phyloP scores from a whole-genome alignment of 306 rosid genomes.

The Macrotyloma uniflorum region DNA sequence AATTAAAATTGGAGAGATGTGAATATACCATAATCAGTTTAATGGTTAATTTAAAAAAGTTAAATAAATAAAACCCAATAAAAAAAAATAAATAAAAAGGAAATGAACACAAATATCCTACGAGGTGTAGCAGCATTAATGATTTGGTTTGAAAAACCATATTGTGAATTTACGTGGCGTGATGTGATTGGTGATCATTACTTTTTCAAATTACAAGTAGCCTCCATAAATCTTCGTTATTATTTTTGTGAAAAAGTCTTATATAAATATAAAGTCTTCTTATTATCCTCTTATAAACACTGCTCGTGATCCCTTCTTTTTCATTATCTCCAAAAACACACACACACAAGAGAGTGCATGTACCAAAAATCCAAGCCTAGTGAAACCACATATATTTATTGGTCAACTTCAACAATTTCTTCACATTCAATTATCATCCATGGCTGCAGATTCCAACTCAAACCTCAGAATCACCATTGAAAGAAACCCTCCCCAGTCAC shows the following conservation, averaged over 20 bases:
- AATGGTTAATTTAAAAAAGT: too few species aligned
- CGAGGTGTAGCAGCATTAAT: neutral
- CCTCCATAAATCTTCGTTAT: neutral
- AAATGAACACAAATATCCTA: neutral
- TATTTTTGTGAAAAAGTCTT: slow-evolving; percentile 9
- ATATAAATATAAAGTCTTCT: slow-evolving; percentile 27
- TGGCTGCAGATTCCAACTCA: slow-evolving; percentile 69
- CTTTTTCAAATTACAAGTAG: slow-evolving; percentile 7
- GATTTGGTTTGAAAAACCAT: neutral
- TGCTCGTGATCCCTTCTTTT: slow-evolving; percentile 45
- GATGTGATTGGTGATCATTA: slow-evolving; percentile 37
- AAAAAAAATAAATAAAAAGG: neutral
- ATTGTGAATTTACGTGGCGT: slow-evolving; percentile 34
- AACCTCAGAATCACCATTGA: slow-evolving; percentile 73
- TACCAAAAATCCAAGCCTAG: slow-evolving; percentile 9
- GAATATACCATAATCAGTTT: too few species aligned
- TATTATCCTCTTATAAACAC: slow-evolving; percentile 30
- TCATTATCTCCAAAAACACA: slow-evolving; percentile 20
- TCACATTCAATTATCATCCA: slow-evolving; percentile 25
- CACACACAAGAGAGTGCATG: slow-evolving; percentile 36
- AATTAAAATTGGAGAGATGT: too few species aligned
- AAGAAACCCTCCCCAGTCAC: slow-evolving; percentile 79
- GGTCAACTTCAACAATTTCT: neutral
- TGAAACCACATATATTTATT: neutral
- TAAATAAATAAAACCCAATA: too few species aligned